Evolutionary conservation across 2,329 filamentous ascomycete species (phyloP).

Genomic region (Fusarium sp.): DNA sequence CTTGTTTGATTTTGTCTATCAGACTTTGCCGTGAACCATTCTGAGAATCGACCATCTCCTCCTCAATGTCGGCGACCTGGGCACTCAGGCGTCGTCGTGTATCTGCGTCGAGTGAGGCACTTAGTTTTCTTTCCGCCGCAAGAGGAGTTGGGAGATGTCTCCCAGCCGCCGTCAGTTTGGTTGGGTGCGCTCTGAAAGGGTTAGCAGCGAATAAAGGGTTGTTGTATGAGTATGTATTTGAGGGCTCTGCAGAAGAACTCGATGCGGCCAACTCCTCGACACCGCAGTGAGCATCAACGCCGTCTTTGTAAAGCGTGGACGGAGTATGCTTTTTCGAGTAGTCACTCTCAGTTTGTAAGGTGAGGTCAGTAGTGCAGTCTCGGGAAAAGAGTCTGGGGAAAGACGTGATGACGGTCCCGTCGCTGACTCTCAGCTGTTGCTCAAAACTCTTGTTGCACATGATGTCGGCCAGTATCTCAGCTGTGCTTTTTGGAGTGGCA

Average conservation of each 20-base stretch:
- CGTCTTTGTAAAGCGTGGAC: conserved; percentile 41
- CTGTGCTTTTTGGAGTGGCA: conserved; percentile 22
- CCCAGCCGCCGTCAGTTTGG: neutral
- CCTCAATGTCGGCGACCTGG: conserved; percentile 12
- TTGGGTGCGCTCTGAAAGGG: conserved; percentile 29
- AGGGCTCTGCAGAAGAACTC: conserved; percentile 12
- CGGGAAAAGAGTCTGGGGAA: conserved; percentile 47
- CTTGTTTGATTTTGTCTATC: conserved; percentile 43
- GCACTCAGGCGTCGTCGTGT: conserved; percentile 42
- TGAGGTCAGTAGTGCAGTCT: conserved; percentile 46
- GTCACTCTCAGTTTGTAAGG: conserved; percentile 32
- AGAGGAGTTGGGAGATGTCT: neutral
- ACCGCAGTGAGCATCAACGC: conserved; percentile 45
- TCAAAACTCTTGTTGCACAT: conserved; percentile 26
- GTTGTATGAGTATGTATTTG: conserved; percentile 18
- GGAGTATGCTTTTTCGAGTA: conserved; percentile 2
- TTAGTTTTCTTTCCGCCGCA: conserved; percentile 29
- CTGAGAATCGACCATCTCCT: conserved; percentile 3
- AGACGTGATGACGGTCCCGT: conserved; percentile 45
- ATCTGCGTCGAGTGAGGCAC: conserved; percentile 37
- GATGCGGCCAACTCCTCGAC: conserved; percentile 3
- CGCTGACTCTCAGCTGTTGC: conserved; percentile 24
- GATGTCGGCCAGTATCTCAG: conserved; percentile 33
- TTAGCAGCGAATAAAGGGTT: conserved; percentile 35
- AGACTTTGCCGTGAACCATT: conserved; percentile 38